A percentile compares a stretch with the other conserved stretches of the same genome.
Conservation (phyloP, 352 stramenopile species). For the Globisporangium emineosum region DNA sequence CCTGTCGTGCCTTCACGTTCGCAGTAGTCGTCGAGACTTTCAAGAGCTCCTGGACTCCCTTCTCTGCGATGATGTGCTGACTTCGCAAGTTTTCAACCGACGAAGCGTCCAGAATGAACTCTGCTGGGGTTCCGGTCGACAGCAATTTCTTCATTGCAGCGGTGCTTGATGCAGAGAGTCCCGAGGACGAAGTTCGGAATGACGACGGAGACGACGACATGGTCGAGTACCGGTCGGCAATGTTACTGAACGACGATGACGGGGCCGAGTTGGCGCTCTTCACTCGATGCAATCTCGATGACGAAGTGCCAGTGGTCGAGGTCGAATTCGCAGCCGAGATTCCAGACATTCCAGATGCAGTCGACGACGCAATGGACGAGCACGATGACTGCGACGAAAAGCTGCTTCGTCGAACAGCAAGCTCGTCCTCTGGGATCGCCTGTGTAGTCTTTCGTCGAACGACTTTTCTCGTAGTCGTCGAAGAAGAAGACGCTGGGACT, state of each 20-base stretch:
- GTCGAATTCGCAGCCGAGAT: slow-evolving; percentile 14
- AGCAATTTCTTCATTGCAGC: slow-evolving; percentile 40
- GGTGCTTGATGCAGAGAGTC: slow-evolving; percentile 24
- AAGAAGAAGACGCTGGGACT: slow-evolving; percentile 6
- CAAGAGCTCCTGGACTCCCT: slow-evolving; percentile 62
- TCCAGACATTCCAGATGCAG: slow-evolving; percentile 17
- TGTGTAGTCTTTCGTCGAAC: slow-evolving; percentile 12
- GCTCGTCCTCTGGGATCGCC: slow-evolving; percentile 34
- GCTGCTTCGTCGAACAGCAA: slow-evolving; percentile 45
- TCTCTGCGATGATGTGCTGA: slow-evolving; percentile 60
- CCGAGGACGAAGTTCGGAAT: slow-evolving; percentile 18
- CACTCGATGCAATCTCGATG: slow-evolving; percentile 6
- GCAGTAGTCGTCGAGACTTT: slow-evolving; percentile 36
- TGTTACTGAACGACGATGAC: slow-evolving; percentile 18
- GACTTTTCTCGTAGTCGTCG: slow-evolving; percentile 5
- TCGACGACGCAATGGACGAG: slow-evolving; percentile 30
- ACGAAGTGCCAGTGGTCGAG: slow-evolving; percentile 13
- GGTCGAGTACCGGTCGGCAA: slow-evolving; percentile 19
- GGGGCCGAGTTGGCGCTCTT: slow-evolving; percentile 7
- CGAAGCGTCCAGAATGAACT: slow-evolving; percentile 44
- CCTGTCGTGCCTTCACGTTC: slow-evolving; percentile 39
- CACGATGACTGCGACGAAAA: slow-evolving; percentile 48
- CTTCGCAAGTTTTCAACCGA: slow-evolving; percentile 58
- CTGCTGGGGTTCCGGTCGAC: slow-evolving; percentile 27
- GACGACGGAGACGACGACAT: slow-evolving; percentile 23